Percentiles rank a stretch among this genome's conserved stretches.
phyloP scores from a whole-genome alignment of 1,284 basidiomycete genomes.

The Austroboletus novae-zelandiae region DNA sequence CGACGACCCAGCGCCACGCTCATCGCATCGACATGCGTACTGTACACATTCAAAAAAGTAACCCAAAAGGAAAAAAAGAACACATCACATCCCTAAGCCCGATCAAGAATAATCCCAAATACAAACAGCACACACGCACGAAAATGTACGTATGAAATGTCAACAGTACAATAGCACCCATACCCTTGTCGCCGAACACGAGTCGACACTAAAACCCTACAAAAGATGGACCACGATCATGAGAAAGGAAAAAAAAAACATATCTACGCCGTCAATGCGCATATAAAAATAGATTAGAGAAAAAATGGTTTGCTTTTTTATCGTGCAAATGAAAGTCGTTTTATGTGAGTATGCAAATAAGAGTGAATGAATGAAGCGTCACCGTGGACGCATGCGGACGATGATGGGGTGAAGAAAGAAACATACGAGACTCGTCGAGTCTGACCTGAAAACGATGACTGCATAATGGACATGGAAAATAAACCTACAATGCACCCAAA shows the following conservation, averaged over 20 bases:
- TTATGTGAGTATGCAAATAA: constrained; percentile 13
- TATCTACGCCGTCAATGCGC: constrained; percentile 14
- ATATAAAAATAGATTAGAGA: background rate
- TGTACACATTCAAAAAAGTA: background rate
- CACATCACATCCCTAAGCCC: background rate
- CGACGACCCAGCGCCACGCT: too few species aligned
- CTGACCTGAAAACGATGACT: constrained; percentile 5
- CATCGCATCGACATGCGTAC: background rate
- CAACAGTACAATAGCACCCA: background rate
- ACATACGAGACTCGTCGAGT: constrained; percentile 9
- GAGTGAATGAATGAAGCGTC: constrained; percentile 11
- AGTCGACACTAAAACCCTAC: background rate
- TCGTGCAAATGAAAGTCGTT: constrained; percentile 4
- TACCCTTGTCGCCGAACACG: constrained; percentile 8
- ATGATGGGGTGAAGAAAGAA: constrained; percentile 10
- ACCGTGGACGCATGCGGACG: constrained; percentile 10
- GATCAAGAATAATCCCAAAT: background rate
- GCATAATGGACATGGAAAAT: constrained; percentile 16
- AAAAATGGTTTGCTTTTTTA: background rate
- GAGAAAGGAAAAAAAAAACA: background rate
- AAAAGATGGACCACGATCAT: background rate
- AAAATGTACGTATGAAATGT: too few species aligned
- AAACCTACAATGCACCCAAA: constrained; percentile 13
- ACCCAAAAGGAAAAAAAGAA: background rate
- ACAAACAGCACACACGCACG: background rate